A percentile compares a stretch with the other conserved stretches of the same genome.
These are phyloP conservation scores for Glarea lozoyensis DNA, from an alignment of 495 filamentous ascomycete species.

Conservation along the genomic window DNA sequence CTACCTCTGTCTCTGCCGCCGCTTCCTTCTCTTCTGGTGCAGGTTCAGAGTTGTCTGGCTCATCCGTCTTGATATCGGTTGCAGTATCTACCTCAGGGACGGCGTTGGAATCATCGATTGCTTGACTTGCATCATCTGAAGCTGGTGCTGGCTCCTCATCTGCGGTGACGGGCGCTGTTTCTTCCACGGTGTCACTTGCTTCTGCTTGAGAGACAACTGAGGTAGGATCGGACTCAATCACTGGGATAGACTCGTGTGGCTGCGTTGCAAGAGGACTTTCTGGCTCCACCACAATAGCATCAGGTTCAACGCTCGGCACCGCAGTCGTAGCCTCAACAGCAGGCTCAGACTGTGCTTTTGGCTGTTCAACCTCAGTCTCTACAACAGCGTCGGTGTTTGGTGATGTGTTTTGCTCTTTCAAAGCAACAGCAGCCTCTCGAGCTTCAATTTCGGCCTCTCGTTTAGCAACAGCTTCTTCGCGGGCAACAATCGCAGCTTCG, in stretches of 20 bases:
- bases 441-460: slow-evolving; percentile 2
- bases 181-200: too few species aligned
- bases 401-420: neutral
- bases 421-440: neutral
- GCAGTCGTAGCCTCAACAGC: neutral
- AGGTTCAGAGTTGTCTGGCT: neutral
- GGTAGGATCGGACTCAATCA: too few species aligned
- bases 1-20: neutral
- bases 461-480: slow-evolving; percentile 3
- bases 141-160: slow-evolving; percentile 1
- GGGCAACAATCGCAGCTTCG: slow-evolving; percentile 12
- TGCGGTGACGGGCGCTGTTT: neutral
- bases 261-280: too few species aligned
- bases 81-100: neutral
- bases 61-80: too few species aligned
- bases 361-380: slow-evolving; percentile 2
- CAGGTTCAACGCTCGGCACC: too few species aligned
- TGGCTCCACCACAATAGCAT: too few species aligned
- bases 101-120: too few species aligned
- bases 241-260: too few species aligned
- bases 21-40: neutral
- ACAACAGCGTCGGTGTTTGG: neutral
- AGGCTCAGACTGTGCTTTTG: neutral
- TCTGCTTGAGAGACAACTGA: too few species aligned
- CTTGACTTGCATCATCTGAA: neutral